Base-by-base conservation (phyloP, 345 rosid genomes). In the Draba incana region DNA sequence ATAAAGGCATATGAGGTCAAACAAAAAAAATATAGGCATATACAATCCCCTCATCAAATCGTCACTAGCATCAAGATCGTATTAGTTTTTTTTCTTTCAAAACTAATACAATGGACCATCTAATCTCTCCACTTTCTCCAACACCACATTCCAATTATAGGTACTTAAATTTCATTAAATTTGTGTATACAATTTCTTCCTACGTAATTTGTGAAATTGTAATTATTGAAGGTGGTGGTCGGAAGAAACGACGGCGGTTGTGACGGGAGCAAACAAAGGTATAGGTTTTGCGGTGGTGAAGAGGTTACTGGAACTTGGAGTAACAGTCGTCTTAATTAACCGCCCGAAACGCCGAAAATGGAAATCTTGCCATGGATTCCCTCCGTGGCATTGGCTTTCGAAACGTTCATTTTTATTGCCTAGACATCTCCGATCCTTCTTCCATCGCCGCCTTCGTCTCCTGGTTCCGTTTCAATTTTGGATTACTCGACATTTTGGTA, bases 191-290 rank as follows among this genome's bases (percentile, higher is more conserved):
- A 41, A 1, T 15, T 13, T 33, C 33, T 47, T 39, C 11, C 6
- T 38, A 35, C 13, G 37, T 10, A 16, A 33, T 7, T 33, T 28
- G 1, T 28, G 6, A 27, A 13, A 2, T 44, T 62, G 53, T 50
- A 8, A 52, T 44, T 24, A 16, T 4, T 44, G 39, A 49, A 86
- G 96, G 62, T 92, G 98, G 97, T 92, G 97, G 98, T 62, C 83
- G 3, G 69, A 63, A 39, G 86, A 84, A 51, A 92, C 90, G 35
- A 81, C 83, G 6, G 92, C 89, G 0, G 67, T 92, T 2, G 98
- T 90, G 37, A 92, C 90, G 3, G 98, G 98, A 80, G 96, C 88
- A 1, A 92, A 90, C 82, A 90, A 78, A 64, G 97, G 97, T 61
- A 92, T 92, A 33, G 96, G 97, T 33, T 85, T 77, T 42, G 84